Conservation (phyloP, 257 asterid species). For the Penstemon eatonii region DNA sequence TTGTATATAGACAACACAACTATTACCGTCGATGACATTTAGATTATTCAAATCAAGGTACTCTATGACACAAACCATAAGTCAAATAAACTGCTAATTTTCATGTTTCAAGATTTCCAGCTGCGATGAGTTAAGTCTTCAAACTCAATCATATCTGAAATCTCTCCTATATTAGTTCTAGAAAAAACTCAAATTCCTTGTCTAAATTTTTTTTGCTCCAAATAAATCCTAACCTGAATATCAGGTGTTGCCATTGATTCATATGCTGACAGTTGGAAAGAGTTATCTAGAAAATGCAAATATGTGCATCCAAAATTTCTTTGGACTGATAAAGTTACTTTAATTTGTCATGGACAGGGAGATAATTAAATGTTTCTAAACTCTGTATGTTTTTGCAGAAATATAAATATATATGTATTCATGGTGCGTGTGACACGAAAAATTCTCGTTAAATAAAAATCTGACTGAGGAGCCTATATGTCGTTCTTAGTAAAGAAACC, state of each 20-base stretch:
- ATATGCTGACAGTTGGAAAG: neutral
- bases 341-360: neutral
- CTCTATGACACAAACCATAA: neutral
- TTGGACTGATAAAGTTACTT: neutral
- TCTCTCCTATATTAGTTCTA: neutral
- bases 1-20: slow-evolving; percentile 13
- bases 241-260: neutral
- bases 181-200: neutral
- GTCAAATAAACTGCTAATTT: slow-evolving; percentile 12
- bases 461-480: neutral
- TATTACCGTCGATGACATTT: neutral
- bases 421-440: neutral
- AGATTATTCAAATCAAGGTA: slow-evolving; percentile 5
- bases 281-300: neutral
- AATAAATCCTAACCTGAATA: too few relatives aligned
- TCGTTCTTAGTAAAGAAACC: neutral
- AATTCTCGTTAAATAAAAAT: neutral
- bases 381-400: neutral
- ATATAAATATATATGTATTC: neutral
- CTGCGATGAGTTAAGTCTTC: too few relatives aligned
- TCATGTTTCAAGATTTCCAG: neutral
- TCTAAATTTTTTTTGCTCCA: neutral
- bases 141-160: neutral
- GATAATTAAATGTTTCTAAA: neutral
- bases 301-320: neutral